Base-by-base conservation (phyloP, 768 basidiomycete species). In the Kwoniella shandongensis region DNA sequence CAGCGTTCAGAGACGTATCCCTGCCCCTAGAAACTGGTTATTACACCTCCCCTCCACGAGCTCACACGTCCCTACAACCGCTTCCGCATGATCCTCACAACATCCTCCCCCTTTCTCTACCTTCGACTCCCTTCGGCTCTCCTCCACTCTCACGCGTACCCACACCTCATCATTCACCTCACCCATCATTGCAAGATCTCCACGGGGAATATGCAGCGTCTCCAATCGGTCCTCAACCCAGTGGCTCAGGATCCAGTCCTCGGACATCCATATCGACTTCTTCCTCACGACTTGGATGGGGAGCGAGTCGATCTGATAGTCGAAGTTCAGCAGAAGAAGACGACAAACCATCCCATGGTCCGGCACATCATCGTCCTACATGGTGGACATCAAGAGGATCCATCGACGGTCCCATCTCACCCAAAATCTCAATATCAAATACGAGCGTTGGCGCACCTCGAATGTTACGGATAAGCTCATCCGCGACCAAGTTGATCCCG, bases 71-170 rank as follows among this genome's bases (percentile, higher is more conserved):
- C 18, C 39, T 59, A 10, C 40, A 42, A 17, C 49, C 64, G 8
- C 42, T 65, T n/a, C 63, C 63, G 7, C 46, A 44, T 29, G 67
- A 69, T 39, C 67, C 67, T 15, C 46, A 63, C 35, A 65, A 69
- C 51, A 62, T 69, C 36, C 36, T 69, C 11, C 67, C 67, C n/a
- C 54, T 69, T 23, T 65, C 67, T 1, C 32, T 61, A 4, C 61
- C 65, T 4, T 36, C 55, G 4, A 44, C 60, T 17, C 67, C 67
- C 5, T 45, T 51, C 41, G 59, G 44, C 15, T 61, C 67, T 2
- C 67, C 65, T 15, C 51, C 49, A 20, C 27, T 40, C 2, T 65
- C 64, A 2, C 39, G 54, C 18, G 39, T 30, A 7, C 36, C 61
- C 4, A 62, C 61, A 18, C 67, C 65, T 1, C 40, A 44, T 22